phyloP scores from a whole-genome alignment of 305 asterid genomes.

The Andrographis paniculata region DNA sequence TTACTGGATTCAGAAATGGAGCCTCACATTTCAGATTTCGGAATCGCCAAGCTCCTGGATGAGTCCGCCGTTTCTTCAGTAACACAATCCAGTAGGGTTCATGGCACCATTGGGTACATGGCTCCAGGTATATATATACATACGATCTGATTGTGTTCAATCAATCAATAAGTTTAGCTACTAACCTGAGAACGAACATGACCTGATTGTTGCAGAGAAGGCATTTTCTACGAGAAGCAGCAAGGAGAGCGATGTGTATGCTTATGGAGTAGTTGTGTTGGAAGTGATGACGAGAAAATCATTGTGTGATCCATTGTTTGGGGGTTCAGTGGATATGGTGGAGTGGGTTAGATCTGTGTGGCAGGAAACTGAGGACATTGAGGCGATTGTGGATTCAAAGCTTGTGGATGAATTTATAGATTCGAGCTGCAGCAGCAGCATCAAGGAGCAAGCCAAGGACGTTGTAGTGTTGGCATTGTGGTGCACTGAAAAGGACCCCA shows the following conservation, averaged over 20 bases:
- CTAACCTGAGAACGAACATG: not conserved
- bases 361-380: slow-evolving; percentile 36
- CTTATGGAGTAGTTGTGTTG: slow-evolving; percentile 74
- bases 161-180: not conserved
- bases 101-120: slow-evolving; percentile 75
- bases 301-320: slow-evolving; percentile 43
- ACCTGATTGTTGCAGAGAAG: slow-evolving; percentile 38
- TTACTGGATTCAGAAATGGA: slow-evolving; percentile 67
- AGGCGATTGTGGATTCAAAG: slow-evolving; percentile 40
- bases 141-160: not conserved
- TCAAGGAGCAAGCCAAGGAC: slow-evolving; percentile 40
- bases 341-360: slow-evolving; percentile 46
- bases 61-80: slow-evolving; percentile 45
- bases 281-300: slow-evolving; percentile 64
- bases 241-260: slow-evolving; percentile 73
- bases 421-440: slow-evolving; percentile 18
- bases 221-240: slow-evolving; percentile 52
- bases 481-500: slow-evolving; percentile 57
- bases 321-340: slow-evolving; percentile 45
- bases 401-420: slow-evolving; percentile 53
- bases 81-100: slow-evolving; percentile 30
- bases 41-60: slow-evolving; percentile 78
- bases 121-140: slow-evolving; percentile 62
- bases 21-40: slow-evolving; percentile 89
- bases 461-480: slow-evolving; percentile 52